These are phyloP conservation scores for Podospora australis DNA, from an alignment of 495 filamentous ascomycete species.

Conservation along the genomic window DNA sequence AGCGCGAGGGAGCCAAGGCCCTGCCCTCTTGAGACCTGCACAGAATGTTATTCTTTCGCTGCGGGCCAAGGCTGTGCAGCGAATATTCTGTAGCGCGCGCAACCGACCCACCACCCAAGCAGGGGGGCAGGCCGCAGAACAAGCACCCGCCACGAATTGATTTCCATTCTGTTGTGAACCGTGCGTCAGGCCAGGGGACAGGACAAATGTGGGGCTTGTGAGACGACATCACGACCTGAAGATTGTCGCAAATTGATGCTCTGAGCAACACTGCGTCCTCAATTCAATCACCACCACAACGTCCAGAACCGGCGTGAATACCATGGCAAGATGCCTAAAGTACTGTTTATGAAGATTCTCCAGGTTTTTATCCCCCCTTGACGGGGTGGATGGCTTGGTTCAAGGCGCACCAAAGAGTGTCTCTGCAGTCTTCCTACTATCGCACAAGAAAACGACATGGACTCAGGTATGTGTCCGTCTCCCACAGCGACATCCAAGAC, in stretches of 20 bases:
- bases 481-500: conserved; percentile 4
- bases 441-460: neutral
- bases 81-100: too few species aligned
- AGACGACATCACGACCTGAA: conserved; percentile 8
- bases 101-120: too few species aligned
- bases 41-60: too few species aligned
- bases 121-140: too few species aligned
- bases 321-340: conserved; percentile 6
- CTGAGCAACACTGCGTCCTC: conserved; percentile 10
- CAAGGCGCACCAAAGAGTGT: conserved; percentile 6
- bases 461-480: conserved; percentile 14
- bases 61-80: too few species aligned
- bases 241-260: conserved; percentile 7
- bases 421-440: conserved; percentile 2
- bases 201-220: neutral
- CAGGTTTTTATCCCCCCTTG: conserved; percentile 8
- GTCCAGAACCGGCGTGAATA: conserved; percentile 6
- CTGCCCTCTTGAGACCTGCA: too few species aligned
- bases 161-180: too few species aligned
- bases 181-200: neutral
- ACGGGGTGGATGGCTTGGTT: conserved; percentile 5
- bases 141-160: too few species aligned
- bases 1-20: too few species aligned
- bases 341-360: conserved; percentile 5
- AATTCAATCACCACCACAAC: conserved; percentile 13